Conservation (phyloP, 2,329 filamentous ascomycete genomes). For the Pyrenophora graminea region DNA sequence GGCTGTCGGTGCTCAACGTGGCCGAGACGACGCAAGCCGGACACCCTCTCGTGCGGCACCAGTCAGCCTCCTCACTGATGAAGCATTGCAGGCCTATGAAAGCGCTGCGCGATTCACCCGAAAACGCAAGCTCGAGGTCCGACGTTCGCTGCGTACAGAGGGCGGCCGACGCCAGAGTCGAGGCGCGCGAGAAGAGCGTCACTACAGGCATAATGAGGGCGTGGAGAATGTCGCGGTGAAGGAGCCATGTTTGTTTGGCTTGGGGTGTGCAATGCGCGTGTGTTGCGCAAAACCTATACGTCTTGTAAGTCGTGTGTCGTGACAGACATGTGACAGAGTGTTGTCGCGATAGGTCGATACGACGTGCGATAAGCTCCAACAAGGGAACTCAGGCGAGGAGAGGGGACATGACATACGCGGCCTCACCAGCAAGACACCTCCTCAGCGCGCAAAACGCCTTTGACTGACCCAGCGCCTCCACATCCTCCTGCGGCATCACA, state of each 20-base stretch:
- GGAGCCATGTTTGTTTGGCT: constrained; percentile 50
- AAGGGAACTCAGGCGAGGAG: constrained; percentile 1
- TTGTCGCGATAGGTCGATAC: constrained; percentile 1
- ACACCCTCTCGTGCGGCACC: constrained; percentile 61
- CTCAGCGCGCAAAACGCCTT: constrained; percentile 52
- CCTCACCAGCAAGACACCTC: constrained; percentile 48
- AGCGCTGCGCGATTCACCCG: constrained; percentile 59
- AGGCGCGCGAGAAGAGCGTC: constrained; percentile 60
- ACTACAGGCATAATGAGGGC: constrained; percentile 63
- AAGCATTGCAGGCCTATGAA: constrained; percentile 65
- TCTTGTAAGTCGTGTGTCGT: not conserved
- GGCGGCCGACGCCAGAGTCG: constrained; percentile 55
- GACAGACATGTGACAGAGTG: not conserved
- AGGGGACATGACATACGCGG: constrained; percentile 40
- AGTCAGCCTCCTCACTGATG: constrained; percentile 60
- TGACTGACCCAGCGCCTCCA: constrained; percentile 46
- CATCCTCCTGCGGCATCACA: constrained; percentile 48
- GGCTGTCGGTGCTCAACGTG: constrained; percentile 53
- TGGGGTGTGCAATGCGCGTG: constrained; percentile 44
- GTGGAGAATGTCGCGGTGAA: constrained; percentile 64
- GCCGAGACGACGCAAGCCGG: constrained; percentile 55
- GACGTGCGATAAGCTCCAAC: constrained; percentile 5
- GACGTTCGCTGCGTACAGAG: constrained; percentile 54
- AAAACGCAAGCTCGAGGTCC: constrained; percentile 62
- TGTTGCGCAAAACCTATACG: constrained; percentile 45